These are phyloP conservation scores for Coccomyxa subellipsoidea DNA, from an alignment of 163 green algal species.

Conservation along the genomic window DNA sequence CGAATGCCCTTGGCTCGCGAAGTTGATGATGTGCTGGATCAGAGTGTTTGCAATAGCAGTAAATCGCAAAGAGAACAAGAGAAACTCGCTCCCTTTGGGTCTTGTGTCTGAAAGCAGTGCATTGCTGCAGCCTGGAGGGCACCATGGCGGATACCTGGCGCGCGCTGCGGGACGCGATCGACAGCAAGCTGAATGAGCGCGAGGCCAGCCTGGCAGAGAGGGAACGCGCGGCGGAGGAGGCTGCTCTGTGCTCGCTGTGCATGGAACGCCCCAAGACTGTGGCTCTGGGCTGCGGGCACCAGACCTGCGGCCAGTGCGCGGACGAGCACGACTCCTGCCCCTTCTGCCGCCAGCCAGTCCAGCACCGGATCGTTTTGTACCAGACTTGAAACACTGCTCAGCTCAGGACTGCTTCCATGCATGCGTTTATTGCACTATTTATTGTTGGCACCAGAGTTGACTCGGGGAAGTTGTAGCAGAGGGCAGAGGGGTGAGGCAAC, in stretches of 20 bases:
- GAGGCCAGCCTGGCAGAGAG: background rate
- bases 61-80: background rate
- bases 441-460: no score
- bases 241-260: conserved; percentile 14
- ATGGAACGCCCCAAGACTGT: conserved; percentile 18
- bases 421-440: no score
- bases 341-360: background rate
- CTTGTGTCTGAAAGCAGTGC: background rate
- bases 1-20: no score
- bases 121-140: background rate
- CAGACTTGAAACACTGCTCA: background rate
- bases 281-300: conserved; percentile 22
- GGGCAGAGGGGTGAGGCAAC: background rate
- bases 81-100: background rate
- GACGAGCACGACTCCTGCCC: background rate
- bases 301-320: background rate
- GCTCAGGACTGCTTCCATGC: background rate
- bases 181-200: background rate
- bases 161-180: background rate
- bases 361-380: background rate
- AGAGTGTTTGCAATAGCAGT: no score
- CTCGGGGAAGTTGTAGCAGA: background rate
- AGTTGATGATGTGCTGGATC: no score
- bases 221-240: conserved; percentile 14
- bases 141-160: background rate